A percentile compares a stretch with the other conserved stretches of the same genome.
phyloP scores from a whole-genome alignment of 2,329 filamentous ascomycete species.

The Zalaria obscura region DNA sequence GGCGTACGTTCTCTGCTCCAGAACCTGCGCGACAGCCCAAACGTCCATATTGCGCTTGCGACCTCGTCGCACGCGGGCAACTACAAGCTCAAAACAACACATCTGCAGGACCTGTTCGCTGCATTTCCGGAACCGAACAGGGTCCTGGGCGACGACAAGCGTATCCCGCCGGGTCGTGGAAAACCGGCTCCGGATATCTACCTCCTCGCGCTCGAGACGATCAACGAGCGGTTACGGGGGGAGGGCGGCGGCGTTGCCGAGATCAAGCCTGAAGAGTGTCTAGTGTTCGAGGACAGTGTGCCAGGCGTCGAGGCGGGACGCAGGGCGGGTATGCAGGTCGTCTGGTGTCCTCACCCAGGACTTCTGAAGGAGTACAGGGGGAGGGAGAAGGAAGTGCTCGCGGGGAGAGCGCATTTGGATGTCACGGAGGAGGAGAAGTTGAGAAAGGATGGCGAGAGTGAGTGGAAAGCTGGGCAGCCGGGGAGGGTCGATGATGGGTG shows the following conservation, averaged over 20 bases:
- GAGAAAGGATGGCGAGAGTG: slow-evolving; percentile 20
- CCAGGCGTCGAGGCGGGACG: slow-evolving; percentile 83
- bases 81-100: slow-evolving; percentile 60
- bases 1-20: slow-evolving; percentile 58
- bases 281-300: slow-evolving; percentile 94
- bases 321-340: slow-evolving; percentile 83
- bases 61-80: slow-evolving; percentile 62
- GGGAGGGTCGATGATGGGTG: slow-evolving; percentile 48
- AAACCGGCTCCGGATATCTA: slow-evolving; percentile 96
- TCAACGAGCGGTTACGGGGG: slow-evolving; percentile 57
- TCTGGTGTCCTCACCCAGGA: slow-evolving; percentile 80
- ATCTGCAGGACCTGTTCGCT: slow-evolving; percentile 37
- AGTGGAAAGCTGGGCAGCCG: slow-evolving; percentile 25
- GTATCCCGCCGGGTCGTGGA: slow-evolving; percentile 66
- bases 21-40: slow-evolving; percentile 40
- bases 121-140: slow-evolving; percentile 54
- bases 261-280: slow-evolving; percentile 70
- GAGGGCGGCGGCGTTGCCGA: slow-evolving; percentile 41
- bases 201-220: slow-evolving; percentile 65
- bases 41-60: slow-evolving; percentile 72
- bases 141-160: slow-evolving; percentile 71
- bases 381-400: slow-evolving; percentile 67
- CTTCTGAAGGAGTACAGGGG: slow-evolving; percentile 63
- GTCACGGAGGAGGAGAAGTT: slow-evolving; percentile 39
- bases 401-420: slow-evolving; percentile 58